A percentile compares a stretch with the other conserved stretches of the same genome.
Conservation (phyloP, 2,329 filamentous ascomycete species). For the Claviceps sorghi region DNA sequence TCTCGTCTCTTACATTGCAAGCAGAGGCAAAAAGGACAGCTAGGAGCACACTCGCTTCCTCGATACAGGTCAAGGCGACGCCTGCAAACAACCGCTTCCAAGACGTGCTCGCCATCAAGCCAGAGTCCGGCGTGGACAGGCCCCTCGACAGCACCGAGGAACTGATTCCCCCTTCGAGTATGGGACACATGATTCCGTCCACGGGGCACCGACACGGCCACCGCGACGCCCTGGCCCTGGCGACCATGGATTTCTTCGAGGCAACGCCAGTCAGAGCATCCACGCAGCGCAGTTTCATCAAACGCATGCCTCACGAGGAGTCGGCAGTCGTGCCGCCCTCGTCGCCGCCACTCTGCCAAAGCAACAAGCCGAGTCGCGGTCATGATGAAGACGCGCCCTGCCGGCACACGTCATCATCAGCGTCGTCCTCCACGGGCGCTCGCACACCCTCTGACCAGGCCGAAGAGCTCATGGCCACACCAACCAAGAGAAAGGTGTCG, state of each 20-base stretch:
- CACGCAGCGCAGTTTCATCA: constrained; percentile 15
- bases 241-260: constrained; percentile 15
- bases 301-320: constrained; percentile 12
- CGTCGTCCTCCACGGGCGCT: constrained; percentile 8
- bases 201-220: constrained; percentile 22
- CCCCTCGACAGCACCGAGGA: constrained; percentile 15
- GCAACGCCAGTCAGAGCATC: constrained; percentile 17
- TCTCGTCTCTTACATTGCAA: constrained; percentile 8
- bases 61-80: constrained; percentile 41
- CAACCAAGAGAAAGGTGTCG: constrained; percentile 20
- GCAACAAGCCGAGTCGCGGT: neutral
- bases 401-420: constrained; percentile 7
- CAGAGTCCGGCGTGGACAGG: constrained; percentile 11
- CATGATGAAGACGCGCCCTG: constrained; percentile 8
- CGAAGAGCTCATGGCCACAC: constrained; percentile 23
- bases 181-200: constrained; percentile 26
- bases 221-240: constrained; percentile 18
- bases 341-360: constrained; percentile 20
- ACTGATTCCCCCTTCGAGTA: constrained; percentile 22
- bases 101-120: constrained; percentile 27
- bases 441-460: constrained; percentile 7
- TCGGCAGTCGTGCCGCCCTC: constrained; percentile 11
- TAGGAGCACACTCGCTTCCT: constrained; percentile 22
- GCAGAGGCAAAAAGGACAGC: constrained; percentile 39
- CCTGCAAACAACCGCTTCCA: constrained; percentile 40